Base-by-base conservation (phyloP, 2,329 filamentous ascomycete genomes). In the Fusarium goolgardi region DNA sequence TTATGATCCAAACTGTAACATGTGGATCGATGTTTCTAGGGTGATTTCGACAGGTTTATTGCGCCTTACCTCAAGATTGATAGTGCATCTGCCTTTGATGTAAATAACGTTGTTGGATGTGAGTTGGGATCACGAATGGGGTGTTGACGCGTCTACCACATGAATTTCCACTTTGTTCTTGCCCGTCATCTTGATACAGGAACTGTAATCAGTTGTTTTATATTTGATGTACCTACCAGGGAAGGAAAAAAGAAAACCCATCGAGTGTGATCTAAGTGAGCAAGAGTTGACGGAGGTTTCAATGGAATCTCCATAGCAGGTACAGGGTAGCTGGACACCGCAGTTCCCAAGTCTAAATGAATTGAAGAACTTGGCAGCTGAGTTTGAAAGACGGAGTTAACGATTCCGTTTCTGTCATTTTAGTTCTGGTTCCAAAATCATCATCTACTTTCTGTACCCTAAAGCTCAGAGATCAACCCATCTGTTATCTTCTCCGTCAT, bases 101-200 rank as follows among this genome's bases (percentile, higher is more conserved):
- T 6, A 7, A 20, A 20, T 3, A 15, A 13, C 2, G 16, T 34
- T 12, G 6, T 39, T 20, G 11, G 12, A 10, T 6, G 15, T 15
- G 20, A 10, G 8, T 16, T 10, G 15, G 3, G 4, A 16, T 16
- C 5, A 13, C 4, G 6, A 13, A 4, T 18, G 5, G 21, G 6
- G 6, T 6, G 8, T 23, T 11, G 0, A 23, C 12, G 20, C 13
- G 2, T 16, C 13, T 41, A 10, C 4, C 12, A 9, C 1, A 3
- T 41, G 5, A 15, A 16, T 23, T 6, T 6, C 3, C 0, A 23
- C 11, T 6, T 12, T 12, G 12, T 10, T 16, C 39, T 18, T 23
- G 20, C 8, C 39, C 21, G 9, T 11, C 9, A 5, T 13, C 8
- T 41, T 3, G 8, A 23, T 16, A 6, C 15, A 23, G 16, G 9